Base-by-base conservation (phyloP, 2,329 filamentous ascomycete species). In the Paracoccidioides lutzii region DNA sequence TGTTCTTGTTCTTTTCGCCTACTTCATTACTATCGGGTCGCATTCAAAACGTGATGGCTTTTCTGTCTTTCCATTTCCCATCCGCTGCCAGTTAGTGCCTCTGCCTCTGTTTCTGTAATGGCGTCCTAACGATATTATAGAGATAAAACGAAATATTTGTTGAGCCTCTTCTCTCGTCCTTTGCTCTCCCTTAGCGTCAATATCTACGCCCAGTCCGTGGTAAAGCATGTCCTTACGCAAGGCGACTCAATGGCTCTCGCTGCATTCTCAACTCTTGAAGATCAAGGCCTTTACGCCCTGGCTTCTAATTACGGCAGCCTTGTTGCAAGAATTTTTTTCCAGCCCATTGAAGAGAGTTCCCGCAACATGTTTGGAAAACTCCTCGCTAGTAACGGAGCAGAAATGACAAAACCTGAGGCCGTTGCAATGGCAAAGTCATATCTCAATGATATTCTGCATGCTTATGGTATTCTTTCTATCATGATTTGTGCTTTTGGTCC, bases 261-360 rank as follows among this genome's bases (percentile, higher is more conserved):
- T 14, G 73, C 84, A 10, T 77, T 97, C 56, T 85, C 90, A 5
- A 83, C 83, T 0, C 80, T 93, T 1, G 77, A 82, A 44, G 86
- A 90, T 4, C 93, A 97, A 73, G 93, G 93, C 12, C 83, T 89
- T 40, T 98, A 97, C 66, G 89, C 90, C 0, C 78, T 98, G 4
- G 93, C 91, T 53, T 90, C 90, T 64, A 98, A 97, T 70, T 98
- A 93, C 68, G 93, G 93, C 28, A 88, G 90, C 2, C 80, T 98
- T 0, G 75, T 95, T 33, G 93, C 93, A 0, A 82, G 93, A 3
- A 81, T 97, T 60, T 75, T 98, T 52, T 91, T 98, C 68, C 93
- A 97, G 65, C 94, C 93, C 6, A 82, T 98, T 58, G 93, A 98
- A 70, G 94, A 98, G 71, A 91, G 86, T 68, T 90, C 87, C 60